A percentile compares a stretch with the other conserved stretches of the same genome.
Conservation (phyloP, 2,329 filamentous ascomycete species). For the Diplodia intermedia region DNA sequence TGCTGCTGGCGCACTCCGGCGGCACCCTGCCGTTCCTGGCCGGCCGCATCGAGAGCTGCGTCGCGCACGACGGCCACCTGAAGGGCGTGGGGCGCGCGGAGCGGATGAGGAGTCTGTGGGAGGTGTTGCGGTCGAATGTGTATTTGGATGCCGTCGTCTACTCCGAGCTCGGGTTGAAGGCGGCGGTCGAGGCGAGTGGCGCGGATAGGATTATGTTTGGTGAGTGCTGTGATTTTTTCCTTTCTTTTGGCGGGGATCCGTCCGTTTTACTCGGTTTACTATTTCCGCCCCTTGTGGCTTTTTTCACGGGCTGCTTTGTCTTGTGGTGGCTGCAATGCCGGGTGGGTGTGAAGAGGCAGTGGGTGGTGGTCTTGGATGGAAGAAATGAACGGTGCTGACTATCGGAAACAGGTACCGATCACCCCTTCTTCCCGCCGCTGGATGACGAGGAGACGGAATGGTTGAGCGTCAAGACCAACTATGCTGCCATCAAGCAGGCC, state of each 20-base stretch:
- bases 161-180: constrained; percentile 73
- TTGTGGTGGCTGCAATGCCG: too few species aligned
- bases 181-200: constrained; percentile 71
- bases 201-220: constrained; percentile 77
- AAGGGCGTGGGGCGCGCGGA: constrained; percentile 66
- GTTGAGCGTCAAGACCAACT: constrained; percentile 71
- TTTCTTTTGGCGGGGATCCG: too few species aligned
- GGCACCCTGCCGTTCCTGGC: constrained; percentile 89
- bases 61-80: constrained; percentile 80
- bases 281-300: too few species aligned
- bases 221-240: constrained; percentile 40
- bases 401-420: constrained; percentile 66
- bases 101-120: constrained; percentile 67
- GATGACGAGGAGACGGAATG: constrained; percentile 67
- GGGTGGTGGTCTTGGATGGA: not conserved
- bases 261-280: too few species aligned
- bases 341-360: too few species aligned
- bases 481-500: constrained; percentile 61
- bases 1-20: constrained; percentile 86
- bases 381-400: not conserved
- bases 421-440: constrained; percentile 84
- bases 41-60: constrained; percentile 85
- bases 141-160: constrained; percentile 90
- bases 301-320: too few species aligned
- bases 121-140: constrained; percentile 74